Evolutionary conservation across 2,329 filamentous ascomycete species (phyloP).

Genomic region (Leptographium radiaticola): DNA sequence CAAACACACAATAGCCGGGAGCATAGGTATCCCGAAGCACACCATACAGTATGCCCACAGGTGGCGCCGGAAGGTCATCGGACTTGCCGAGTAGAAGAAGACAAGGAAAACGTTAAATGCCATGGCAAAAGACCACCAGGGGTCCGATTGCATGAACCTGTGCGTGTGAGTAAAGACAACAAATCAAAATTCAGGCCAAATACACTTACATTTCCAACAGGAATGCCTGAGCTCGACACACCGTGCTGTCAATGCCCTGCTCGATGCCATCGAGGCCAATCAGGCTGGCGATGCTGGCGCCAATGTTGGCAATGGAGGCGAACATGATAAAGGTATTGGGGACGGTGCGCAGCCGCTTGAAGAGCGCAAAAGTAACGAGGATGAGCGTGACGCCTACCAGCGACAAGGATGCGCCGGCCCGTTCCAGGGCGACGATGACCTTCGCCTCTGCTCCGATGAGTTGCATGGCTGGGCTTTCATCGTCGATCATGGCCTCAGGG

Average conservation of each 20-base stretch:
- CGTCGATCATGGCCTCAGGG: constrained; percentile 1
- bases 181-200: constrained; percentile 15
- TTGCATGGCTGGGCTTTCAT: constrained; percentile 7
- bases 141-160: constrained; percentile 68
- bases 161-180: constrained; percentile 15
- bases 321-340: constrained; percentile 51
- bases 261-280: constrained; percentile 55
- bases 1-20: constrained; percentile 54
- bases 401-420: constrained; percentile 40
- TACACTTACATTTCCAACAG: constrained; percentile 54
- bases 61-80: constrained; percentile 58
- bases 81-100: constrained; percentile 46
- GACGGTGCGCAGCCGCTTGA: constrained; percentile 41
- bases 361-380: constrained; percentile 36
- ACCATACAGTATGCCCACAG: constrained; percentile 56
- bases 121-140: constrained; percentile 71
- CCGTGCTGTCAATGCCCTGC: constrained; percentile 34
- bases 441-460: constrained; percentile 24
- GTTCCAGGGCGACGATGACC: constrained; percentile 34
- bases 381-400: constrained; percentile 36
- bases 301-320: constrained; percentile 45
- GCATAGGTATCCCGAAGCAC: constrained; percentile 59
- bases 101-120: constrained; percentile 67
- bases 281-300: constrained; percentile 51
- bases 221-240: constrained; percentile 51